Percentiles rank a stretch among this genome's conserved stretches.
Evolutionary conservation across 2,329 filamentous ascomycete species (phyloP).

Genomic region (Trichophaea hybrida): DNA sequence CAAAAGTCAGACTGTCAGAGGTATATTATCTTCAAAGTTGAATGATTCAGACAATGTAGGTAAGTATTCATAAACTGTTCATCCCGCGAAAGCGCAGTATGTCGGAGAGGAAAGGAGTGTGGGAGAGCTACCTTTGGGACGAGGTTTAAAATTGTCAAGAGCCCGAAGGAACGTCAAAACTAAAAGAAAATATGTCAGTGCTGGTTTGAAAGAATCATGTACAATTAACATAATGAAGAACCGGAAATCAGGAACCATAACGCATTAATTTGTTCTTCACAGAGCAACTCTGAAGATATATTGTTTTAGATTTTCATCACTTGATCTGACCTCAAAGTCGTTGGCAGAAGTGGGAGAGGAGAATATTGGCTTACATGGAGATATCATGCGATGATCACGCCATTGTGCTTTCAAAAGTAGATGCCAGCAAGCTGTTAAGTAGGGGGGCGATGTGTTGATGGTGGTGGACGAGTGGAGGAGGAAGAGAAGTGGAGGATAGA

Average conservation of each 20-base stretch:
- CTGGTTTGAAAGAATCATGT: neutral
- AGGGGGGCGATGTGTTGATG: neutral
- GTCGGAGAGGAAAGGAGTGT: neutral
- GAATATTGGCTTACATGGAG: neutral
- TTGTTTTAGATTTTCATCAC: constrained; percentile 10
- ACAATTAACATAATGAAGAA: neutral
- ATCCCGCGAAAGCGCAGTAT: neutral
- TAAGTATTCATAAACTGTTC: constrained; percentile 10
- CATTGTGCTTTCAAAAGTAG: neutral
- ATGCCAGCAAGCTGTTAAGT: neutral
- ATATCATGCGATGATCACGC: neutral
- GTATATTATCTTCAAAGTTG: constrained; percentile 5
- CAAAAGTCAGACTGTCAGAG: constrained; percentile 7
- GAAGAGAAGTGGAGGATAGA: neutral
- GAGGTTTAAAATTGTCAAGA: no score
- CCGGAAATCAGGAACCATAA: constrained; percentile 8
- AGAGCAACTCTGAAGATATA: neutral
- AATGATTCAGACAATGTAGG: constrained; percentile 10
- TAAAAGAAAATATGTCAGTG: neutral
- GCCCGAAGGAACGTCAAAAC: neutral
- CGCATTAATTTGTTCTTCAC: constrained; percentile 8
- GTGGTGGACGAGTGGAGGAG: neutral
- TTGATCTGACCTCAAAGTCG: neutral
- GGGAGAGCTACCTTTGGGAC: neutral
- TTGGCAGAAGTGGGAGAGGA: neutral